These are phyloP conservation scores for Podosphaera fusca DNA, from an alignment of 2,329 filamentous ascomycete species.

Conservation along the genomic window DNA sequence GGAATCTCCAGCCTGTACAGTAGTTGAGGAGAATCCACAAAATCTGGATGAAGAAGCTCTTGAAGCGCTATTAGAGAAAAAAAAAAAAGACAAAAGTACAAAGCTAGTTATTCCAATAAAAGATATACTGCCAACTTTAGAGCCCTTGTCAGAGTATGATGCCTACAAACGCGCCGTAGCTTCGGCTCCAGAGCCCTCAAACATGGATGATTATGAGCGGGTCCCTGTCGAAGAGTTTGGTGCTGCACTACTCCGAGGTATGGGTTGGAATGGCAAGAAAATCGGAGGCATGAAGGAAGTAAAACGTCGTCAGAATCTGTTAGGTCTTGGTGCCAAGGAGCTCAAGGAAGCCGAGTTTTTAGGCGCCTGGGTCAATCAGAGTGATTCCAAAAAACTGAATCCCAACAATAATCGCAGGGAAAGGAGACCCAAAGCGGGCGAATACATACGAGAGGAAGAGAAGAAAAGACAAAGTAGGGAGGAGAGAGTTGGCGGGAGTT, in stretches of 20 bases:
- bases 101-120: constrained; percentile 28
- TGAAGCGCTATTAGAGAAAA: constrained; percentile 38
- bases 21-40: constrained; percentile 8
- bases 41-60: constrained; percentile 41
- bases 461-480: constrained; percentile 20
- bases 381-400: constrained; percentile 27
- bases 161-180: constrained; percentile 48
- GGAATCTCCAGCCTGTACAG: constrained; percentile 7
- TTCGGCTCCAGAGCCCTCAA: constrained; percentile 50
- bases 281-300: constrained; percentile 36
- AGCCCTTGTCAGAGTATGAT: constrained; percentile 32
- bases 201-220: constrained; percentile 62
- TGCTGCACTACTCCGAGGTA: constrained; percentile 67
- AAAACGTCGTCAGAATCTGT: constrained; percentile 51
- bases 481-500: constrained; percentile 12
- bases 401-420: constrained; percentile 16
- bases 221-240: constrained; percentile 92
- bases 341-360: constrained; percentile 49
- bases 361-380: constrained; percentile 56
- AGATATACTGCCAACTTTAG: constrained; percentile 5
- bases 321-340: constrained; percentile 77
- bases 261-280: constrained; percentile 69
- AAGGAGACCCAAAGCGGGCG: constrained; percentile 11
- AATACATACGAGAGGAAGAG: constrained; percentile 21
- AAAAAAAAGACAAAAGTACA: constrained; percentile 20